These are phyloP conservation scores for Chlamydomonas schloesseri DNA, from an alignment of 139 green algal genomes.

Conservation along the genomic window DNA sequence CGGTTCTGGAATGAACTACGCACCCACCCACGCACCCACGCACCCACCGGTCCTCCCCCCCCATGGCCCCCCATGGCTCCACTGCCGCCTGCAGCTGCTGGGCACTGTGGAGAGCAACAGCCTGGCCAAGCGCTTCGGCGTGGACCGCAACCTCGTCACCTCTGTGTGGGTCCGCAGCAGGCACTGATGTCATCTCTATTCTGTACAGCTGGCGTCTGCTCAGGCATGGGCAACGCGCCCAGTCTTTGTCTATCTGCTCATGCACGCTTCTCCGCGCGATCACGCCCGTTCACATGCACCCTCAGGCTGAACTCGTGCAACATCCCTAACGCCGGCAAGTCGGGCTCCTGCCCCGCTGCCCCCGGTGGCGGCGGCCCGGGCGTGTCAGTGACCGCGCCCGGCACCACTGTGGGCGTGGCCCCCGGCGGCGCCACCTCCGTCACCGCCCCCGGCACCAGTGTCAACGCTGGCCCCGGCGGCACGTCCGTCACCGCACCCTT, in stretches of 20 bases:
- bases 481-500: background rate
- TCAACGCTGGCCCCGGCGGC: background rate
- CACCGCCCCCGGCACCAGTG: conserved; percentile 15
- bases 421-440: conserved; percentile 17
- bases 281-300: no score
- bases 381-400: background rate
- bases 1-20: no score
- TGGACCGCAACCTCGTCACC: background rate
- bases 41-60: no score
- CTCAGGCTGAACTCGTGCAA: background rate
- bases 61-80: no score
- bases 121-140: conserved; percentile 17
- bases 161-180: conserved; percentile 34
- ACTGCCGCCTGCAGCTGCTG: background rate
- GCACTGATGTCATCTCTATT: no score
- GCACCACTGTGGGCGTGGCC: background rate
- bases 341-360: background rate
- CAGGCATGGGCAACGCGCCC: no score
- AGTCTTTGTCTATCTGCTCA: no score
- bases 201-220: no score
- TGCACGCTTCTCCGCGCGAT: no score
- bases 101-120: background rate
- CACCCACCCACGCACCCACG: no score
- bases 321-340: background rate
- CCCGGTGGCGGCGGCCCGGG: background rate